Evolutionary conservation across 371 early-diverging fungal genomes (phyloP).

Genomic region (Lichtheimia hyalospora): DNA sequence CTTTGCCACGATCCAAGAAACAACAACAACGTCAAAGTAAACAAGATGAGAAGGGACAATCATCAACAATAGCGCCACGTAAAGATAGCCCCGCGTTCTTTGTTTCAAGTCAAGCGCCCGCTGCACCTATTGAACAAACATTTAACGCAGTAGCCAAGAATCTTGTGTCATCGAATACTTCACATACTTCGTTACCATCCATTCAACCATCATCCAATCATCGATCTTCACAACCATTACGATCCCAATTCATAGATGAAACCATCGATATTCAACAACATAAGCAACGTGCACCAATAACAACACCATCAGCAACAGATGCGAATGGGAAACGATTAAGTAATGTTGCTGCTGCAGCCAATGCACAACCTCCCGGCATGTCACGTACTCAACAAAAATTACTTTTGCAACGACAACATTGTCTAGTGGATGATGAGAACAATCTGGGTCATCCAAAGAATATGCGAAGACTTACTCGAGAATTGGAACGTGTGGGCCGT

Average conservation of each 20-base stretch:
- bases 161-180: slow-evolving; percentile 12
- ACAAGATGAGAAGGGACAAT: neutral
- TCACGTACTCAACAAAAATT: slow-evolving; percentile 59
- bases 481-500: slow-evolving; percentile 44
- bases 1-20: neutral
- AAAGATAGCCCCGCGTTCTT: slow-evolving; percentile 9
- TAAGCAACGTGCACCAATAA: neutral
- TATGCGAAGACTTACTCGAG: slow-evolving; percentile 48
- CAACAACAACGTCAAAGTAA: neutral
- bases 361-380: slow-evolving; percentile 23
- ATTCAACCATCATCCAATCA: neutral
- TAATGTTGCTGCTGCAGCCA: slow-evolving; percentile 23
- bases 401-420: slow-evolving; percentile 49
- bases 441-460: slow-evolving; percentile 49
- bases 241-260: slow-evolving; percentile 19
- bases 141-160: slow-evolving; percentile 40
- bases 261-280: neutral
- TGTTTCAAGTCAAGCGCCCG: slow-evolving; percentile 14
- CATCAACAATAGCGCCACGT: neutral
- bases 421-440: slow-evolving; percentile 48
- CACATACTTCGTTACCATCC: neutral
- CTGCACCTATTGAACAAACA: slow-evolving; percentile 37
- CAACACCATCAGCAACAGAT: slow-evolving; percentile 1
- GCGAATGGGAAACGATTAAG: slow-evolving; percentile 4
- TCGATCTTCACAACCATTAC: slow-evolving; percentile 5